phyloP scores from a whole-genome alignment of 352 stramenopile genomes.

The Phytophthora vignae region DNA sequence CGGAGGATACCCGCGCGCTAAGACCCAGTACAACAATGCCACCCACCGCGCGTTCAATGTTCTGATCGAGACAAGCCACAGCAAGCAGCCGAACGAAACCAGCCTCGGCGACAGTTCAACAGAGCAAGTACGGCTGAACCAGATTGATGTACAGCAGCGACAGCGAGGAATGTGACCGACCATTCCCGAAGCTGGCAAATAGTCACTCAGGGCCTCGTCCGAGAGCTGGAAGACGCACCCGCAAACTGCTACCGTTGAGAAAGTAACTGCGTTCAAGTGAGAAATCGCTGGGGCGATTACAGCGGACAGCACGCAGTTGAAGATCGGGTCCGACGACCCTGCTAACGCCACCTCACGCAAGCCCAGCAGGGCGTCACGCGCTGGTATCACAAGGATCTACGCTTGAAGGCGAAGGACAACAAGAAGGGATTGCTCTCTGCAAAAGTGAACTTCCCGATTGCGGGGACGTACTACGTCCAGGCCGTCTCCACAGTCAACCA shows the following conservation, averaged over 20 bases:
- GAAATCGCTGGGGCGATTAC: constrained; percentile 66
- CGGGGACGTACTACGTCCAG: constrained; percentile 68
- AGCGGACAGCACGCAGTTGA: constrained; percentile 64
- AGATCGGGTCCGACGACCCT: constrained; percentile 40
- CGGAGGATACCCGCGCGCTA: constrained; percentile 84
- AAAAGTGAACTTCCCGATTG: constrained; percentile 41
- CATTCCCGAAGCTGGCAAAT: no score
- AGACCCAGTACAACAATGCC: constrained; percentile 92
- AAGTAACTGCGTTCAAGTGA: constrained; percentile 49
- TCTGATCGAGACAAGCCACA: constrained; percentile 94
- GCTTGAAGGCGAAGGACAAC: constrained; percentile 37
- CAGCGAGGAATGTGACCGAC: no score
- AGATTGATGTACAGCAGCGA: no score
- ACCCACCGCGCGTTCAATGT: constrained; percentile 95
- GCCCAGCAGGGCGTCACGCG: constrained; percentile 56
- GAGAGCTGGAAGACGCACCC: constrained; percentile 45
- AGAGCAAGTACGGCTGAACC: no score
- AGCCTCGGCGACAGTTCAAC: constrained; percentile 71
- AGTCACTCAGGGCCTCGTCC: no score
- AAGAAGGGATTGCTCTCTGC: constrained; percentile 69
- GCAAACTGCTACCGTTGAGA: constrained; percentile 4
- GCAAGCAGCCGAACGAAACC: constrained; percentile 76
- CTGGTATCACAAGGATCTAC: constrained; percentile 68
- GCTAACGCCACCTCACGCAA: constrained; percentile 43
- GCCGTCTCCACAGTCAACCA: constrained; percentile 63